These are phyloP conservation scores for Aaosphaeria arxii DNA, from an alignment of 2,329 filamentous ascomycete genomes.

Conservation along the genomic window DNA sequence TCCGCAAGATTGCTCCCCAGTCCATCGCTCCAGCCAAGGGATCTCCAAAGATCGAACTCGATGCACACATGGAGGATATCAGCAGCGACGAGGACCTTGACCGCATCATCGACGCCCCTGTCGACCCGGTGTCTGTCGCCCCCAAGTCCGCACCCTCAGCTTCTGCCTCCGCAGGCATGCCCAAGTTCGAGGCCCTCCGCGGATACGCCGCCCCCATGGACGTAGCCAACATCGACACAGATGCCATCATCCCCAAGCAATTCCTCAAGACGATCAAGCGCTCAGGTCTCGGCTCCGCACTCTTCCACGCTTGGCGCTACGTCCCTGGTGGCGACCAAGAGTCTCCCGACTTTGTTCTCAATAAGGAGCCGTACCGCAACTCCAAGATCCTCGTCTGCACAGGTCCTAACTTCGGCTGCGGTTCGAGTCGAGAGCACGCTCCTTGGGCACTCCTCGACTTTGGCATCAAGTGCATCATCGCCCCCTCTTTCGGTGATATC, in stretches of 20 bases:
- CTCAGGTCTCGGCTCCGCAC: conserved; percentile 81
- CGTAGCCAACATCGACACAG: conserved; percentile 91
- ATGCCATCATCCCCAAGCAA: conserved; percentile 98
- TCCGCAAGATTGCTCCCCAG: conserved; percentile 68
- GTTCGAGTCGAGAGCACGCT: conserved; percentile 88
- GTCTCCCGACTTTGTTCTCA: conserved; percentile 81
- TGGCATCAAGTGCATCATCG: conserved; percentile 90
- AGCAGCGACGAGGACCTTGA: conserved; percentile 63
- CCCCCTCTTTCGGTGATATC: conserved; percentile 84
- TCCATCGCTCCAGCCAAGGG: conserved; percentile 42
- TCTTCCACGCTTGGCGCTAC: conserved; percentile 84
- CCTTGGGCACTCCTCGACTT: conserved; percentile 97
- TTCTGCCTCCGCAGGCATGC: conserved; percentile 61
- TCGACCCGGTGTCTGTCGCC: conserved; percentile 68
- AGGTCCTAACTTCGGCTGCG: conserved; percentile 93
- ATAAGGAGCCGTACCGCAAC: conserved; percentile 79
- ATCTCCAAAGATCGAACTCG: conserved; percentile 60
- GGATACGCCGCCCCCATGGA: conserved; percentile 87
- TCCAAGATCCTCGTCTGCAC: conserved; percentile 90
- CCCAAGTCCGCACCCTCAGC: conserved; percentile 49
- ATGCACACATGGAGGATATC: conserved; percentile 56
- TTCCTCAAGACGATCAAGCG: conserved; percentile 99
- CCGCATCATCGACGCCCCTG: conserved; percentile 59
- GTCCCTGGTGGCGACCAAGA: conserved; percentile 62
- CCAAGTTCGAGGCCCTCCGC: conserved; percentile 79